phyloP scores from a whole-genome alignment of 2,329 filamentous ascomycete genomes.

The Claviceps sp. region DNA sequence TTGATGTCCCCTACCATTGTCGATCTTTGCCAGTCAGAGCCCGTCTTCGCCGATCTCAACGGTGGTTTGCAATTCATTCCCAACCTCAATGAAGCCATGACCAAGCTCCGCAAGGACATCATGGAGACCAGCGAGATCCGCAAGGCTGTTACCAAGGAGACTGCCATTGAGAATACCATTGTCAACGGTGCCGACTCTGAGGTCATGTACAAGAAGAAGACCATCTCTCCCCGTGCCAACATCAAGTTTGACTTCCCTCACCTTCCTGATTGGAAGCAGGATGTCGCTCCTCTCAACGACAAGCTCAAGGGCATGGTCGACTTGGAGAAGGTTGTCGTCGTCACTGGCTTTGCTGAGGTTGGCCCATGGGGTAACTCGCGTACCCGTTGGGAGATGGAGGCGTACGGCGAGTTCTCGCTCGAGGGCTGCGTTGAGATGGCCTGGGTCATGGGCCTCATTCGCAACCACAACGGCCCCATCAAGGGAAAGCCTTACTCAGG shows the following conservation, averaged over 20 bases:
- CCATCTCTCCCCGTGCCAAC: slow-evolving; percentile 86
- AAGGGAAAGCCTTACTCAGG: slow-evolving; percentile 96
- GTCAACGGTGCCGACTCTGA: slow-evolving; percentile 91
- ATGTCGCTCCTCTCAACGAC: slow-evolving; percentile 77
- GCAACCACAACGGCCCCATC: slow-evolving; percentile 90
- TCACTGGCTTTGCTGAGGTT: slow-evolving; percentile 91
- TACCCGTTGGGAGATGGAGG: slow-evolving; percentile 99
- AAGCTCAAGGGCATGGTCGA: slow-evolving; percentile 96
- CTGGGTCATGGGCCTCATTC: slow-evolving; percentile 99
- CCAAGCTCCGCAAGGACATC: slow-evolving; percentile 81
- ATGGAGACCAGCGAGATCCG: slow-evolving; percentile 92
- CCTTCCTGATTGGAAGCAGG: slow-evolving; percentile 81
- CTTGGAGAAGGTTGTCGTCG: slow-evolving; percentile 92
- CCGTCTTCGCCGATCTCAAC: slow-evolving; percentile 94
- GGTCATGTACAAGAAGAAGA: slow-evolving; percentile 86
- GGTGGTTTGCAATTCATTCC: slow-evolving; percentile 96
- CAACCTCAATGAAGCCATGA: slow-evolving; percentile 90
- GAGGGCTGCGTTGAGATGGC: slow-evolving; percentile 99
- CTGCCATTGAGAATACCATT: slow-evolving; percentile 89
- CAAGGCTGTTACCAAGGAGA: slow-evolving; percentile 89
- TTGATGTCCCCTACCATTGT: slow-evolving; percentile 91
- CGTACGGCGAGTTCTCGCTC: slow-evolving; percentile 87
- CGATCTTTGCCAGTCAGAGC: slow-evolving; percentile 88
- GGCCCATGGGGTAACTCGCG: slow-evolving; percentile 98
- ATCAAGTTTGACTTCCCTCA: slow-evolving; percentile 94